These are phyloP conservation scores for Hansenula lynferdii DNA, from an alignment of 1,139 yeast genomes.

Conservation along the genomic window DNA sequence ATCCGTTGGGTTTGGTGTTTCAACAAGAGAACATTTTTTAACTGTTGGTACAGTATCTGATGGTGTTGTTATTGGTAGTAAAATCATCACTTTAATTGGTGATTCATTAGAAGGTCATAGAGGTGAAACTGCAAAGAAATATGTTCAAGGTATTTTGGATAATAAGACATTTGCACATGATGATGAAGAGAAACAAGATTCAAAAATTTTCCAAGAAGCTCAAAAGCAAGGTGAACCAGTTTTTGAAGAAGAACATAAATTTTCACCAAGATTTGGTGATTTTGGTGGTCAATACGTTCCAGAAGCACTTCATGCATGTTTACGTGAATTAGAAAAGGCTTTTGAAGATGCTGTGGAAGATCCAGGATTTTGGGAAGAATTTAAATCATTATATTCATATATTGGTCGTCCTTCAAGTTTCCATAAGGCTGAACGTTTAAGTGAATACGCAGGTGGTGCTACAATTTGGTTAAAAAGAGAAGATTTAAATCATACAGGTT, in stretches of 20 bases:
- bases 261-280: conserved; percentile 79
- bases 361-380: conserved; percentile 91
- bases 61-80: conserved; percentile 95
- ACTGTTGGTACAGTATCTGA: conserved; percentile 77
- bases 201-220: conserved; percentile 16
- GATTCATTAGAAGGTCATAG: conserved; percentile 58
- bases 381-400: conserved; percentile 73
- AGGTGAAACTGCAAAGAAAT: conserved; percentile 58
- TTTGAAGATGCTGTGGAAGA: conserved; percentile 87
- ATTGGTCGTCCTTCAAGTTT: conserved; percentile 96
- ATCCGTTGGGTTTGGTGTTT: conserved; percentile 97
- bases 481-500: conserved; percentile 96
- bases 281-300: conserved; percentile 99
- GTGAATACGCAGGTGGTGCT: conserved; percentile 94
- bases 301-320: conserved; percentile 89
- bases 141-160: conserved; percentile 65
- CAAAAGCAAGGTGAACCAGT: conserved; percentile 30
- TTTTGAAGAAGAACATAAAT: conserved; percentile 54
- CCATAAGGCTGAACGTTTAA: conserved; percentile 85
- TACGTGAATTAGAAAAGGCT: conserved; percentile 81
- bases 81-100: conserved; percentile 65
- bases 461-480: conserved; percentile 98
- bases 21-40: conserved; percentile 85
- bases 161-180: conserved; percentile 36
- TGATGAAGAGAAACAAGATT: conserved; percentile 20